Percentiles rank a stretch among this genome's conserved stretches.
Conservation (phyloP, 768 basidiomycete species). For the Mycena indigotica region DNA sequence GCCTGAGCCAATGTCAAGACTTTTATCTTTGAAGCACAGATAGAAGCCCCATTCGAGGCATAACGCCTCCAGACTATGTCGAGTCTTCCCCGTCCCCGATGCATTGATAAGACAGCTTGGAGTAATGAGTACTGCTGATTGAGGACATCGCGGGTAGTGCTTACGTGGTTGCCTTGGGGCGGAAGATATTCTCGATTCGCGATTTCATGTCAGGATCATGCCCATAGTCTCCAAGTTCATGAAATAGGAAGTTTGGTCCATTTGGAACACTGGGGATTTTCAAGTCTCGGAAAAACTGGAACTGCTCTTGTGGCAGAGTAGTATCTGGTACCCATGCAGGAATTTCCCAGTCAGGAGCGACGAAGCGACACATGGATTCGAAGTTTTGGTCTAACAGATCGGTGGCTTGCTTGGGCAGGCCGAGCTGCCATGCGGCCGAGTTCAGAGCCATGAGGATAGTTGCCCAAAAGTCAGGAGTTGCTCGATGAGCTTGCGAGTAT, state of each 20-base stretch:
- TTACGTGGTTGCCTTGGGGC: too few species aligned
- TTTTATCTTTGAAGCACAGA: not conserved
- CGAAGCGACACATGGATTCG: not conserved
- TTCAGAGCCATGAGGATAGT: not conserved
- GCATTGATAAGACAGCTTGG: not conserved
- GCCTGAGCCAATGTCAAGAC: not conserved
- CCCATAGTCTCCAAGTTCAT: not conserved
- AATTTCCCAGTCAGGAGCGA: not conserved
- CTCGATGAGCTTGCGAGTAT: too few species aligned
- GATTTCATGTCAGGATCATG: not conserved
- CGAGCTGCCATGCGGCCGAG: not conserved
- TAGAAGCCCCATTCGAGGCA: not conserved
- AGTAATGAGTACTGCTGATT: too few species aligned
- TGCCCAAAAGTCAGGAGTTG: too few species aligned
- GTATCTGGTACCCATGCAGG: not conserved
- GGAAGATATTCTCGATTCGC: not conserved
- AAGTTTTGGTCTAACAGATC: not conserved
- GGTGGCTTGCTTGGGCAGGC: not conserved
- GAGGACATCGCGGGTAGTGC: too few species aligned
- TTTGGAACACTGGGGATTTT: not conserved
- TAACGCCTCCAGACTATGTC: not conserved
- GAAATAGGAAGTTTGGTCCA: not conserved
- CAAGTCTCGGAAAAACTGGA: not conserved
- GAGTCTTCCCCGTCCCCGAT: not conserved
- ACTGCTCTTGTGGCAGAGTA: not conserved